Evolutionary conservation across 345 rosid genomes (phyloP).

Genomic region (Brassica rapa): DNA sequence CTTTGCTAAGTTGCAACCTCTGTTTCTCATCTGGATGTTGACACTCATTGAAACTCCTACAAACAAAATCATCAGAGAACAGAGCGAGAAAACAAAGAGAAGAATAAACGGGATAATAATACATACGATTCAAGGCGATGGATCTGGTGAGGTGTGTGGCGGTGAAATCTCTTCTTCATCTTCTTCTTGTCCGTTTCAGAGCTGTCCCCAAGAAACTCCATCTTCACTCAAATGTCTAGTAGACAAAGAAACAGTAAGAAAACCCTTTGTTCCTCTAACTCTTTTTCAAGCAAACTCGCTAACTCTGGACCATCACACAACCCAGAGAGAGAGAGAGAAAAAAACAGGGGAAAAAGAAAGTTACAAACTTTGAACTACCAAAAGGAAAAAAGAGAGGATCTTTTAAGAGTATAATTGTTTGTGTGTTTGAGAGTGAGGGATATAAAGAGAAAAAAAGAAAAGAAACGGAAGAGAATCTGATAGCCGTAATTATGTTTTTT

Average conservation of each 20-base stretch:
- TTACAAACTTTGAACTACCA: not conserved
- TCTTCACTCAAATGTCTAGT: conserved; percentile 17
- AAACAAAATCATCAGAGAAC: not conserved
- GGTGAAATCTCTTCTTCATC: conserved; percentile 89
- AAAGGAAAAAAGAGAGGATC: not conserved
- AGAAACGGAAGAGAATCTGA: conserved; percentile 31
- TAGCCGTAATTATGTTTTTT: conserved; percentile 36
- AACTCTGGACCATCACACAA: conserved; percentile 37
- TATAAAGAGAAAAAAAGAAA: conserved; percentile 8
- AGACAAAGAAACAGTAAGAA: conserved; percentile 4
- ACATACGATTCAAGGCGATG: conserved; percentile 88
- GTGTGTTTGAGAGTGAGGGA: not conserved
- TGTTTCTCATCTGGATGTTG: conserved; percentile 99
- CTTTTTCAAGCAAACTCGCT: conserved; percentile 7
- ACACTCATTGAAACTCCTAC: conserved; percentile 85
- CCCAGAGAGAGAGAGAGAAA: not conserved
- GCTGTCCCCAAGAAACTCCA: conserved; percentile 50
- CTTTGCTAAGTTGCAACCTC: conserved; percentile 79
- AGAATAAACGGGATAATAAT: not conserved
- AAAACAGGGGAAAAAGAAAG: not conserved
- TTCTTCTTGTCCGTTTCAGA: conserved; percentile 48
- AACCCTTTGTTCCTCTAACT: not conserved
- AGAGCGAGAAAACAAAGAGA: not conserved
- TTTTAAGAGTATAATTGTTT: not conserved
- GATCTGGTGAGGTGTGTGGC: conserved; percentile 92